Conservation (phyloP, 441 rosid species). For the Adansonia rubrostipa region DNA sequence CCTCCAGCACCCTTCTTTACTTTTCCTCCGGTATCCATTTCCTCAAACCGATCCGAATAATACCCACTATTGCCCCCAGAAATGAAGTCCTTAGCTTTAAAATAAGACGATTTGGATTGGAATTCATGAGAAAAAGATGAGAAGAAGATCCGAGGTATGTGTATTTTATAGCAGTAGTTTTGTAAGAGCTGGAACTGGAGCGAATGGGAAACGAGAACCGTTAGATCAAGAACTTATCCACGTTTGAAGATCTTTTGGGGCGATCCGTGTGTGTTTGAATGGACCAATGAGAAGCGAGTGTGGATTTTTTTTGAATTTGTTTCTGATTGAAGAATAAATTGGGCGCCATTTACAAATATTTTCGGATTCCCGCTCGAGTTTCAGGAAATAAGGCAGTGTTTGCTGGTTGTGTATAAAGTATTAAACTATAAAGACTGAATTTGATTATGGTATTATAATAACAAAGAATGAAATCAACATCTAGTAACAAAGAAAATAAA, state of each 20-base stretch:
- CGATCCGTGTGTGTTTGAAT: slow-evolving; percentile 15
- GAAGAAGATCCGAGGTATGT: not conserved
- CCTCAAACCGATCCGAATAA: too few relatives aligned
- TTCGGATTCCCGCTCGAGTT: slow-evolving; percentile 17
- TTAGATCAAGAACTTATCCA: not conserved
- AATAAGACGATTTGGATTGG: too few relatives aligned
- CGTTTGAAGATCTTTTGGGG: not conserved
- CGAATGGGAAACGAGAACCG: not conserved
- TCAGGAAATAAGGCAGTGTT: not conserved
- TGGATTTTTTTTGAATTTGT: not conserved
- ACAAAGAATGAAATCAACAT: too few relatives aligned
- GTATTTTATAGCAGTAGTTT: not conserved
- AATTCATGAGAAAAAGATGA: not conserved
- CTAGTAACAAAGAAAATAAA: too few relatives aligned
- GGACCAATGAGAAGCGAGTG: slow-evolving; percentile 12
- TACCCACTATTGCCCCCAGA: too few relatives aligned
- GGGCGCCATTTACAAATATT: slow-evolving; percentile 8
- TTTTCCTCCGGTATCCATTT: too few relatives aligned
- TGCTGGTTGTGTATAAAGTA: not conserved
- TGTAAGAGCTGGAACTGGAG: not conserved
- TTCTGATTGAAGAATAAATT: not conserved
- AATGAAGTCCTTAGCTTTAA: too few relatives aligned
- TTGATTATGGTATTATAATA: too few relatives aligned
- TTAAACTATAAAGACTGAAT: too few relatives aligned
- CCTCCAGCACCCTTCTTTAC: too few relatives aligned